These are phyloP conservation scores for Trametes meyenii DNA, from an alignment of 768 basidiomycete genomes.

Conservation along the genomic window DNA sequence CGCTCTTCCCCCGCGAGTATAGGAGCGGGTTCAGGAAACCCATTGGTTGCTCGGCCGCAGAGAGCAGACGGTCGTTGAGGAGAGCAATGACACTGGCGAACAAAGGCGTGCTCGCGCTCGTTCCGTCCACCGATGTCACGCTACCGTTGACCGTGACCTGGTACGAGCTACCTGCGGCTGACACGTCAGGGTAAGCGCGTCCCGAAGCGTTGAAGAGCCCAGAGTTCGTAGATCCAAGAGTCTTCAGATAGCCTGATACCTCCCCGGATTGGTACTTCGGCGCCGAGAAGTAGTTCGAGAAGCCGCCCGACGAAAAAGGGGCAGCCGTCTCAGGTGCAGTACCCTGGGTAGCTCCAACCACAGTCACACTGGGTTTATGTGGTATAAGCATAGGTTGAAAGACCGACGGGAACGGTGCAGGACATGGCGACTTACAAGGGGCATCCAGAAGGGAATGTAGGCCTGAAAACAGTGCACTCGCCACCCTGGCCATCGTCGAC, in stretches of 20 bases:
- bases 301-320: slow-evolving; percentile 37
- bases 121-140: slow-evolving; percentile 45
- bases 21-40: slow-evolving; percentile 43
- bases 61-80: slow-evolving; percentile 41
- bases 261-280: slow-evolving; percentile 42
- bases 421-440: slow-evolving; percentile 29
- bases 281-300: slow-evolving; percentile 37
- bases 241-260: slow-evolving; percentile 40
- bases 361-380: slow-evolving; percentile 31
- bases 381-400: neutral
- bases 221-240: slow-evolving; percentile 30
- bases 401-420: neutral
- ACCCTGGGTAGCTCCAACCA: slow-evolving; percentile 38
- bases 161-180: slow-evolving; percentile 42
- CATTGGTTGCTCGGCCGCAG: slow-evolving; percentile 31
- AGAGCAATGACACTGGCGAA: slow-evolving; percentile 66
- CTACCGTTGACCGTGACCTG: slow-evolving; percentile 30
- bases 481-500: slow-evolving; percentile 32
- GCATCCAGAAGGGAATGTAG: slow-evolving; percentile 39
- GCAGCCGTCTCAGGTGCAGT: slow-evolving; percentile 37
- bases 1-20: slow-evolving; percentile 25
- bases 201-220: slow-evolving; percentile 39
- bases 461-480: slow-evolving; percentile 35
- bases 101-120: slow-evolving; percentile 63
- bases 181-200: slow-evolving; percentile 51